Conservation (phyloP, 345 rosid species). For the Odontarrhena argentea region DNA sequence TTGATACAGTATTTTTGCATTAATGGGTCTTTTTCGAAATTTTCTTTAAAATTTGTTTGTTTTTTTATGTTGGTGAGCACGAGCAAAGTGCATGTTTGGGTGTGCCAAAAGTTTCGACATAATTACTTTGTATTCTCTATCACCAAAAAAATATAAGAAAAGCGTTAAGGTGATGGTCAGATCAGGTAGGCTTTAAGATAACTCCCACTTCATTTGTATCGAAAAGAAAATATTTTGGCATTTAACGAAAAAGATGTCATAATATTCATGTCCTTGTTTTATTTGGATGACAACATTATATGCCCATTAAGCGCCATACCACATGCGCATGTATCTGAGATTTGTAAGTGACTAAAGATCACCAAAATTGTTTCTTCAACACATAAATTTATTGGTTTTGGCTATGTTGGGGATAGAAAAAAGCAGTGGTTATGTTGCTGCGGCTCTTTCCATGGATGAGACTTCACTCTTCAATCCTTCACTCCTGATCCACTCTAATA, state of each 20-base stretch:
- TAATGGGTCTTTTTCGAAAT: neutral
- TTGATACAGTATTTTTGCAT: neutral
- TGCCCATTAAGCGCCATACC: neutral
- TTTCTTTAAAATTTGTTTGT: slow-evolving; percentile 12
- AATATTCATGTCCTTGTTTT: slow-evolving; percentile 10
- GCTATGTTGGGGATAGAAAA: slow-evolving; percentile 12
- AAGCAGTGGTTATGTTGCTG: slow-evolving; percentile 21
- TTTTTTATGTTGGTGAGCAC: slow-evolving; percentile 33
- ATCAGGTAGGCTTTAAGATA: slow-evolving; percentile 15
- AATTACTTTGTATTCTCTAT: neutral
- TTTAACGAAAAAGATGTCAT: neutral
- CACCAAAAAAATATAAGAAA: neutral
- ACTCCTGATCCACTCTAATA: slow-evolving; percentile 64
- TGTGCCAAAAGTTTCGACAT: slow-evolving; percentile 26
- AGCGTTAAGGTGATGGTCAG: slow-evolving; percentile 9
- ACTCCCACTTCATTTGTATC: slow-evolving; percentile 9
- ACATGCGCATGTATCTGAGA: neutral
- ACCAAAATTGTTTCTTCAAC: slow-evolving; percentile 4
- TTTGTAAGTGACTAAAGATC: neutral
- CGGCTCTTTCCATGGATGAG: slow-evolving; percentile 20
- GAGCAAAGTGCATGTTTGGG: slow-evolving; percentile 32
- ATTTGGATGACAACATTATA: neutral
- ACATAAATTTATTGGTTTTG: neutral
- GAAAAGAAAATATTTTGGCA: neutral
- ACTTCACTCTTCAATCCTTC: slow-evolving; percentile 38